phyloP scores from a whole-genome alignment of 73 alveolate species.

The Tetrahymena elliotti region DNA sequence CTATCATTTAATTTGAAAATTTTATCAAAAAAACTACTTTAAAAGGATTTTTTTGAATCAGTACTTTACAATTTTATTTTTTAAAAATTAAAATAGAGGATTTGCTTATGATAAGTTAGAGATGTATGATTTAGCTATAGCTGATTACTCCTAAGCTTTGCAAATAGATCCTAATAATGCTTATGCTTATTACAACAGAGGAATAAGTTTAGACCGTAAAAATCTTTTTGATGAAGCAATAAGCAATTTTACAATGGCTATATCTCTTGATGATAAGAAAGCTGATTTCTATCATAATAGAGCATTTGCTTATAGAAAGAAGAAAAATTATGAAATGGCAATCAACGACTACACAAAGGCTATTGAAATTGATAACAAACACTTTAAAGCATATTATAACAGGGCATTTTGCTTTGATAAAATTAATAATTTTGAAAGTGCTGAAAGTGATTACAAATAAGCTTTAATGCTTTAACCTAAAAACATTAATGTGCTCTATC shows the following conservation, averaged over 20 bases:
- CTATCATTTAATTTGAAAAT: background rate
- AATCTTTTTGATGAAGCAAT: conserved; percentile 89
- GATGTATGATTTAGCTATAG: conserved; percentile 85
- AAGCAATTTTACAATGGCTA: conserved; percentile 87
- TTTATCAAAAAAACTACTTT: no score
- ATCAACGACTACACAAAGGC: conserved; percentile 85
- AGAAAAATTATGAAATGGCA: conserved; percentile 79
- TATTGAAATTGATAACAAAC: conserved; percentile 73
- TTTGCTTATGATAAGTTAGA: conserved; percentile 95
- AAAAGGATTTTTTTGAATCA: no score
- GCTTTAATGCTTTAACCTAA: conserved; percentile 74
- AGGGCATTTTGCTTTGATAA: conserved; percentile 97
- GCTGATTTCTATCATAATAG: conserved; percentile 96
- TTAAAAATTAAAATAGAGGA: conserved; percentile 52
- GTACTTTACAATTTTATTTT: background rate
- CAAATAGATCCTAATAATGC: conserved; percentile 94
- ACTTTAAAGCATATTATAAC: conserved; percentile 92
- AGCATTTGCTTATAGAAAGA: conserved; percentile 93
- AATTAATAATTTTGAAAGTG: conserved; percentile 76
- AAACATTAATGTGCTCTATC: conserved; percentile 84
- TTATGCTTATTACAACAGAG: conserved; percentile 93
- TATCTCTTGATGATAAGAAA: conserved; percentile 80
- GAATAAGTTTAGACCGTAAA: conserved; percentile 87
- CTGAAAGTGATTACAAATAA: conserved; percentile 83
- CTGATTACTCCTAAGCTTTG: conserved; percentile 87